Evolutionary conservation across 140 eudicot genomes (phyloP).

Genomic region (Bidens hawaiensis): DNA sequence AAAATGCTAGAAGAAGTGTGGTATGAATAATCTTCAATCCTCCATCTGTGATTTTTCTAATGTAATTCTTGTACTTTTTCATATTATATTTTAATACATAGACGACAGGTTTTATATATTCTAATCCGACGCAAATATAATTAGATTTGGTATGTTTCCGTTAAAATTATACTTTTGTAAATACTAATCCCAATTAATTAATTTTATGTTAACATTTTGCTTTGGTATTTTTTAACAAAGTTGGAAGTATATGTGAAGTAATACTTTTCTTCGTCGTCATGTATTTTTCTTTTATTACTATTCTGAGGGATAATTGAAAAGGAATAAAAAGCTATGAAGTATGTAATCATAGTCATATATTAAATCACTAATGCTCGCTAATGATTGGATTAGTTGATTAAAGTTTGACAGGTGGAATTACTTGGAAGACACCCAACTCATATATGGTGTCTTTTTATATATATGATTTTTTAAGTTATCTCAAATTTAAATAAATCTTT

Average conservation of each 20-base stretch:
- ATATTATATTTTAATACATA: not conserved
- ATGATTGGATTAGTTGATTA: conserved; percentile 19
- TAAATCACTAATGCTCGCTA: conserved; percentile 17
- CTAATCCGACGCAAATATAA: not conserved
- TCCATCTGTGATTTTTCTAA: not conserved
- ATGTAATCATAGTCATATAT: not conserved
- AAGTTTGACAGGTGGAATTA: conserved; percentile 13
- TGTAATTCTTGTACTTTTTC: not conserved
- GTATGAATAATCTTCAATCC: conserved; percentile 7
- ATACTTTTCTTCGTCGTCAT: not conserved
- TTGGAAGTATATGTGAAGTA: too few species aligned
- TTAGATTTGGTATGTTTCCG: not conserved
- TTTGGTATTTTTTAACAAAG: too few species aligned
- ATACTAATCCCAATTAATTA: not conserved
- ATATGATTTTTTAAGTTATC: conserved; percentile 6
- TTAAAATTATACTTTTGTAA: not conserved
- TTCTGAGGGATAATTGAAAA: not conserved
- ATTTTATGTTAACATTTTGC: too few species aligned
- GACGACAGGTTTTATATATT: not conserved
- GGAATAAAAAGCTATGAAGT: not conserved
- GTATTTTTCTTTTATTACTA: not conserved
- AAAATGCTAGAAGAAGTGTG: not conserved
- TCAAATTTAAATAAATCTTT: not conserved
- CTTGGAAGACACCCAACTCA: conserved; percentile 22
- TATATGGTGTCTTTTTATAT: not conserved